Evolutionary conservation across 1,284 basidiomycete species (phyloP), one percentile per base, ranked within the genome.

Genomic region (Cryptococcus sp.): DNA sequence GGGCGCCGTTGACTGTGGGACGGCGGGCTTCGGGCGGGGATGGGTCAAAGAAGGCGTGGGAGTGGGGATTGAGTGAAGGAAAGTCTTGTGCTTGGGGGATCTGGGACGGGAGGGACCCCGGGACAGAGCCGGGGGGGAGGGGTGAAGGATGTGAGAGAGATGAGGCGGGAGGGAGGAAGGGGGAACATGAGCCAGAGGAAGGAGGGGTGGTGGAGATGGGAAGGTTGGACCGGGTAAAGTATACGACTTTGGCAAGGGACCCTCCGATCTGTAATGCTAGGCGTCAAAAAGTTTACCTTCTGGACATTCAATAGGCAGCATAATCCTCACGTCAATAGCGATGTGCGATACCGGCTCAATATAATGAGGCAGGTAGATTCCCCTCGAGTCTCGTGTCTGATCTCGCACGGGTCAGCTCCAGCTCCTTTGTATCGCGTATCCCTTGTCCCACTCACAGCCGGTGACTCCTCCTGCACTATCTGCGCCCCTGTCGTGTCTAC

Each of bases 321-420:
- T n/a, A n/a, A n/a, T n/a, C n/a, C 91, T 81, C 73, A 93, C 92
- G 73, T 97, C 93, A 55, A 96, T 86, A 6, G 93, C 93, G 57
- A 96, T 92, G 75, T 95, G 91, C 38, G 91, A 95, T n/a, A 96
- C 87, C 13, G 90, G 89, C 77, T 97, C 93, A 63, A 94, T 94
- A 78, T 96, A 87, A 75, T 94, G 92, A 51, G 93, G 93, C 49
- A 97, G 83, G 78, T 96, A 96, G 70, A 97, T 96, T 15, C 91
- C 92, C 72, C 92, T 82, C 69, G 90, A 93, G 76, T 95, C 92
- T 63, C 90, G 82, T 38, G 91, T 94, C 90, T 94, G 56, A 6
- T 2, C 21, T 2, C 24, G 28, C 39, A 16, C 20, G 18, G 35
- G 52, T 64, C 61, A 69, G 66, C 54, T 47, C 43, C 43, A 44